A percentile compares a stretch with the other conserved stretches of the same genome.
Evolutionary conservation across 805 yeast species (phyloP).

Genomic region (Crinitomyces ghanaensis): DNA sequence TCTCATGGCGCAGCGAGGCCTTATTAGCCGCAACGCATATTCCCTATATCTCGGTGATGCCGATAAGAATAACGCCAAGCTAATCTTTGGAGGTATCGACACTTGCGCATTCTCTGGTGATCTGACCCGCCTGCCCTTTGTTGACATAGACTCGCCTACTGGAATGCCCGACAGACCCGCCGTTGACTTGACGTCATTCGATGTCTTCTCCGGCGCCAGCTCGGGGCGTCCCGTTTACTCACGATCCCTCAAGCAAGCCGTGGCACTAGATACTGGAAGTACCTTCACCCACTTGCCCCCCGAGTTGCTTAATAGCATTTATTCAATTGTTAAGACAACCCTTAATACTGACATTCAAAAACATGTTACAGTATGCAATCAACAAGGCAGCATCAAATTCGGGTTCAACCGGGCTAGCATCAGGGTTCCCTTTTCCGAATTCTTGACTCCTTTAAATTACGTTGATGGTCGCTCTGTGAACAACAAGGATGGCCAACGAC

Average conservation of each 20-base stretch:
- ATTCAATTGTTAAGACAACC: conserved; percentile 4
- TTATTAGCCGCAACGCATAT: conserved; percentile 32
- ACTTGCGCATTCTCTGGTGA: conserved; percentile 44
- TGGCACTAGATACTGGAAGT: conserved; percentile 47
- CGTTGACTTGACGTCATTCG: background rate
- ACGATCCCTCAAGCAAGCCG: background rate
- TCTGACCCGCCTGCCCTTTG: conserved; percentile 18
- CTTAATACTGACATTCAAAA: too few relatives aligned
- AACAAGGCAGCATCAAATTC: too few relatives aligned
- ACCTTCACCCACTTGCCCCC: conserved; percentile 39
- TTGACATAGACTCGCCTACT: conserved; percentile 7
- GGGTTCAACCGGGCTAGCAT: conserved; percentile 18
- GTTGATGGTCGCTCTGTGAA: conserved; percentile 12
- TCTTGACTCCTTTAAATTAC: conserved; percentile 11
- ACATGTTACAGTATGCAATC: too few relatives aligned
- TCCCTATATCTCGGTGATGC: conserved; percentile 38
- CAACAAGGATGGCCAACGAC: conserved; percentile 29
- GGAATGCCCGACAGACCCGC: too few relatives aligned
- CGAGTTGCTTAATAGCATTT: conserved; percentile 15
- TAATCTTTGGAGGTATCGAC: conserved; percentile 64
- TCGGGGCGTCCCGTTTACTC: background rate
- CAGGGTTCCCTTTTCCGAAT: conserved; percentile 18
- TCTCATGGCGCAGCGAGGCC: conserved; percentile 29
- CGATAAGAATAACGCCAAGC: conserved; percentile 31
- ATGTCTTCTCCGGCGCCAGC: background rate